phyloP scores from a whole-genome alignment of 495 filamentous ascomycete genomes.

The Trichoderma parareesei region DNA sequence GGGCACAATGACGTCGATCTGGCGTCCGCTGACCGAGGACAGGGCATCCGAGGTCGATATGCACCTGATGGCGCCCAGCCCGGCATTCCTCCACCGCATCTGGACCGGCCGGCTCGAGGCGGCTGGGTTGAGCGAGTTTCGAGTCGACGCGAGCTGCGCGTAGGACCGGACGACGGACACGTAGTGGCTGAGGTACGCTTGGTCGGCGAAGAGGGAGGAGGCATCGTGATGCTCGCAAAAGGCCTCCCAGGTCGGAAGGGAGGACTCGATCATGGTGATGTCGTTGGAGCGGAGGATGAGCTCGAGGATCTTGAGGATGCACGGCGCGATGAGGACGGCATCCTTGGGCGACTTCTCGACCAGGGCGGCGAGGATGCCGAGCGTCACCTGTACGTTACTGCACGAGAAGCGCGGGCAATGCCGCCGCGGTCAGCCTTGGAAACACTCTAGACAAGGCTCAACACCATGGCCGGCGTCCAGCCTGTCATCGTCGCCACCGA shows the following conservation, averaged over 20 bases:
- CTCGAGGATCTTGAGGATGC: slow-evolving; percentile 69
- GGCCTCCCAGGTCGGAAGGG: slow-evolving; percentile 67
- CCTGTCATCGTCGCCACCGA: neutral
- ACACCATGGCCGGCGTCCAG: neutral
- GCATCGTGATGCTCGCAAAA: slow-evolving; percentile 78
- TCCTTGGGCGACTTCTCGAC: slow-evolving; percentile 89
- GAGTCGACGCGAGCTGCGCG: slow-evolving; percentile 64
- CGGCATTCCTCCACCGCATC: slow-evolving; percentile 76
- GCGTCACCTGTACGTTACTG: slow-evolving; percentile 87
- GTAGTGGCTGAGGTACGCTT: slow-evolving; percentile 74
- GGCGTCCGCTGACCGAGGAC: slow-evolving; percentile 61
- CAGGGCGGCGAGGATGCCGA: slow-evolving; percentile 77
- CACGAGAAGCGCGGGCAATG: slow-evolving; percentile 7
- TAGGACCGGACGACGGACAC: slow-evolving; percentile 69
- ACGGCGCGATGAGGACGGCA: slow-evolving; percentile 75
- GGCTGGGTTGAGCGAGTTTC: slow-evolving; percentile 34
- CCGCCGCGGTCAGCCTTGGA: slow-evolving; percentile 12
- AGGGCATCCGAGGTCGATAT: slow-evolving; percentile 71
- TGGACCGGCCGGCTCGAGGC: slow-evolving; percentile 60
- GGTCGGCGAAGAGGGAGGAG: slow-evolving; percentile 67
- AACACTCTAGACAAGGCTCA: neutral
- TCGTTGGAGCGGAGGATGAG: slow-evolving; percentile 71
- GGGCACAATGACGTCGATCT: slow-evolving; percentile 67
- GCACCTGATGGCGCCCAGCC: slow-evolving; percentile 69
- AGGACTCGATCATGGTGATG: slow-evolving; percentile 83